Conservation (phyloP, 2,329 filamentous ascomycete species). For the Cladosporium sp. region DNA sequence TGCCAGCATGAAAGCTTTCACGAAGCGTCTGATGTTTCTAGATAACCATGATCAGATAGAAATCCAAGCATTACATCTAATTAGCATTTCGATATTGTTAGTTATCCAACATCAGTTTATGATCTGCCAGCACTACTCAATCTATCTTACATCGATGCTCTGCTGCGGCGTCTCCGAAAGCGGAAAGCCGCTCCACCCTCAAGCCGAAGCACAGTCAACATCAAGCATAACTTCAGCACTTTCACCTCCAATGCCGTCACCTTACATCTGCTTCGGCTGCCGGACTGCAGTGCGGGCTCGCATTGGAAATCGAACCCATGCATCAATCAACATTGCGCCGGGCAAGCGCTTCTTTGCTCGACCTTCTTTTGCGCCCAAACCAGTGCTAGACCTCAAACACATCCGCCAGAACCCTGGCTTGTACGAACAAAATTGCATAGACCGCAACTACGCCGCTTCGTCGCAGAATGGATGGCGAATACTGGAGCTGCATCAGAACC, state of each 20-base stretch:
- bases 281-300: slow-evolving; percentile 2
- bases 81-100: too few species aligned
- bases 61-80: too few species aligned
- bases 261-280: slow-evolving; percentile 1
- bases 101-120: too few species aligned
- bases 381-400: slow-evolving; percentile 77
- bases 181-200: background rate
- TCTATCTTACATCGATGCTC: background rate
- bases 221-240: background rate
- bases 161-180: background rate
- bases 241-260: slow-evolving; percentile 7
- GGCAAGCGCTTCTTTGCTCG: slow-evolving; percentile 40
- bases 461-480: slow-evolving; percentile 52
- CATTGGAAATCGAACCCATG: background rate
- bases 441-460: slow-evolving; percentile 71
- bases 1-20: too few species aligned
- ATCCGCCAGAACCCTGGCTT: slow-evolving; percentile 81
- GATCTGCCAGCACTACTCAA: too few species aligned
- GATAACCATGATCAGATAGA: too few species aligned
- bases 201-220: background rate
- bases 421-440: slow-evolving; percentile 76
- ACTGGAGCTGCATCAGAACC: slow-evolving; percentile 45
- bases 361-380: slow-evolving; percentile 72
- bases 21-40: too few species aligned
- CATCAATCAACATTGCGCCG: slow-evolving; percentile 3